phyloP scores from a whole-genome alignment of 768 basidiomycete genomes.

The Amanita rubescens region DNA sequence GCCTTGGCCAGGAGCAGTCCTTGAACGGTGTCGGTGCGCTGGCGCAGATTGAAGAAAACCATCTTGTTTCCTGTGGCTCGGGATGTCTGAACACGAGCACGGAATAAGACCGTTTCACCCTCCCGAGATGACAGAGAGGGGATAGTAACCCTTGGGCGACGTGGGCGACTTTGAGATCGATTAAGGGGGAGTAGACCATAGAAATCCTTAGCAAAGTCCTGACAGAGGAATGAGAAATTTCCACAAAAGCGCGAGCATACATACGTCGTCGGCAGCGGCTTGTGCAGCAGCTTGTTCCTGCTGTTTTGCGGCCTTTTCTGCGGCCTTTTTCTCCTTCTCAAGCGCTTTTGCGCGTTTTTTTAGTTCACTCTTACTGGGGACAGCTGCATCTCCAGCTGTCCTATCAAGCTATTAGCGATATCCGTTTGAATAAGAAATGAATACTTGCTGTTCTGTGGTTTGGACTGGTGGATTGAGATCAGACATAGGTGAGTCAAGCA shows the following conservation, averaged over 20 bases:
- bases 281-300: constrained; percentile 64
- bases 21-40: constrained; percentile 82
- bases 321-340: constrained; percentile 85
- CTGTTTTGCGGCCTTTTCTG: constrained; percentile 77
- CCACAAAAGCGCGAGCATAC: constrained; percentile 13
- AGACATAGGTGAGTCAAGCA: constrained; percentile 20
- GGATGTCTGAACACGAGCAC: constrained; percentile 87
- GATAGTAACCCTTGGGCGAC: constrained; percentile 57
- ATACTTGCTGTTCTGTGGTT: constrained; percentile 18
- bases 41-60: constrained; percentile 89
- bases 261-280: constrained; percentile 57
- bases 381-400: constrained; percentile 26
- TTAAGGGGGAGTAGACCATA: constrained; percentile 89
- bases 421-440: neutral
- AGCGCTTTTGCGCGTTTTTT: constrained; percentile 90
- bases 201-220: constrained; percentile 74
- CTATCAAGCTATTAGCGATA: neutral
- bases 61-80: constrained; percentile 93
- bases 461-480: constrained; percentile 20
- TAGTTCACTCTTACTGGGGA: constrained; percentile 78
- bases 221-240: constrained; percentile 7
- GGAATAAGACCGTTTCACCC: constrained; percentile 72
- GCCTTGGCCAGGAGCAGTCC: constrained; percentile 68
- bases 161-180: constrained; percentile 77
- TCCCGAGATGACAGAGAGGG: constrained; percentile 54